These are phyloP conservation scores for Scheffersomyces lignosus DNA, from an alignment of 805 yeast species.

Conservation along the genomic window DNA sequence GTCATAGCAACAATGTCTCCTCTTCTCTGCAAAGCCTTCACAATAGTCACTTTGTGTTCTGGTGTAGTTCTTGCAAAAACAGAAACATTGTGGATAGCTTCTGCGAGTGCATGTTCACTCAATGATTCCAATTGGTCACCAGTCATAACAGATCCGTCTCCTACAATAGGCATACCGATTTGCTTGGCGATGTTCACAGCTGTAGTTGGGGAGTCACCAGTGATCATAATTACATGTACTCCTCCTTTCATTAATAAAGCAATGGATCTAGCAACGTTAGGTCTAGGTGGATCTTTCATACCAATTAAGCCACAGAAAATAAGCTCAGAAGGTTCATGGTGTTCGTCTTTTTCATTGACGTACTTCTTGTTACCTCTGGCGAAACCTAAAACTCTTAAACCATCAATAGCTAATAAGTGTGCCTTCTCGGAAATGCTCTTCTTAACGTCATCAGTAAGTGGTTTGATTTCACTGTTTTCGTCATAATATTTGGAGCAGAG, in stretches of 20 bases:
- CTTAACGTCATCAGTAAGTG: constrained; percentile 52
- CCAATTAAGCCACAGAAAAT: constrained; percentile 86
- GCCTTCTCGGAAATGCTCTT: constrained; percentile 57
- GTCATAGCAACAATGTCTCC: constrained; percentile 98
- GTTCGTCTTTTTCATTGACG: constrained; percentile 29
- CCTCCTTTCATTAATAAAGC: constrained; percentile 83
- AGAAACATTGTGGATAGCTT: constrained; percentile 76
- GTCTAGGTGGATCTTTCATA: constrained; percentile 98
- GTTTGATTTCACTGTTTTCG: constrained; percentile 58
- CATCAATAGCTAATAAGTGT: constrained; percentile 69
- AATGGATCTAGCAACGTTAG: constrained; percentile 75
- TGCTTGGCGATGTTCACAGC: constrained; percentile 83
- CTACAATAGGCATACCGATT: constrained; percentile 81
- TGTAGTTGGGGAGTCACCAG: constrained; percentile 90
- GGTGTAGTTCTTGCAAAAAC: constrained; percentile 96
- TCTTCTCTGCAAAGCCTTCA: constrained; percentile 82
- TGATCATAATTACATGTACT: constrained; percentile 96
- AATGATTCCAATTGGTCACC: constrained; percentile 82
- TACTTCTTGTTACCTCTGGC: constrained; percentile 51
- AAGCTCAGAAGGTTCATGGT: constrained; percentile 54
- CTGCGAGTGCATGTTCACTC: constrained; percentile 69
- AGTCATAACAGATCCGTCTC: constrained; percentile 68
- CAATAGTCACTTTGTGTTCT: constrained; percentile 87
- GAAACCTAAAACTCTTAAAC: constrained; percentile 81
- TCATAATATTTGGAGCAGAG: constrained; percentile 61